Base-by-base conservation (phyloP, 2,329 filamentous ascomycete genomes). In the Huntiella moniliformis region DNA sequence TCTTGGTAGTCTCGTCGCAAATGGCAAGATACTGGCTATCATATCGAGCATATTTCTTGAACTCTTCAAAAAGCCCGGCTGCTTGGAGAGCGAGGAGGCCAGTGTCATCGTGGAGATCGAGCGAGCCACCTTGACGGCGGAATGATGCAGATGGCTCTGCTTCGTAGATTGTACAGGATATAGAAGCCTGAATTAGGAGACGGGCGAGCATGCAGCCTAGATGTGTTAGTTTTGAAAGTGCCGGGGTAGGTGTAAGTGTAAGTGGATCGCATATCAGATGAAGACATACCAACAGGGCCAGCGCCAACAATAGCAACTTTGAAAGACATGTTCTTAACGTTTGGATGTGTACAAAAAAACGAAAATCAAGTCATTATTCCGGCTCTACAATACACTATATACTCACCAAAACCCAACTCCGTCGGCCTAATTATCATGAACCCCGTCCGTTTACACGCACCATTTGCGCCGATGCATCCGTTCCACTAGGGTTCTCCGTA, bases 91-190 rank as follows among this genome's bases (percentile, higher is more conserved):
- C 71, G 3, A 60, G 57, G 31, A 74, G 63, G 0, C 72, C 71
- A 1, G 66, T 67, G 3, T 58, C 51, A 0, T 63, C 64, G 51
- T 76, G 71, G 5, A 77, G 56, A 52, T 75, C 71, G 2, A 77
- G 62, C 3, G 60, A 67, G 6, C 71, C 71, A 31, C 71, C 71
- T 53, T 73, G 67, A 4, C 57, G 61, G 36, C 67, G 61, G 45
- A 63, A 63, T 49, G 65, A 52, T 12, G 63, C 60, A 3, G 61
- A 60, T 5, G 57, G 45, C 22, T 71, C 67, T 39, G 61, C 58
- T 56, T 74, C 67, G 52, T 67, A 77, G 18, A 77, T 57, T 5
- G 62, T 67, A 49, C 64, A 63, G 4, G 66, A 55, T 42, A 71
- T 60, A 41, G 58, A 56, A 47, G 65, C 59, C n/a, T 61, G 55